These are phyloP conservation scores for Verbena officinalis DNA, from an alignment of 257 asterid species.

Conservation along the genomic window DNA sequence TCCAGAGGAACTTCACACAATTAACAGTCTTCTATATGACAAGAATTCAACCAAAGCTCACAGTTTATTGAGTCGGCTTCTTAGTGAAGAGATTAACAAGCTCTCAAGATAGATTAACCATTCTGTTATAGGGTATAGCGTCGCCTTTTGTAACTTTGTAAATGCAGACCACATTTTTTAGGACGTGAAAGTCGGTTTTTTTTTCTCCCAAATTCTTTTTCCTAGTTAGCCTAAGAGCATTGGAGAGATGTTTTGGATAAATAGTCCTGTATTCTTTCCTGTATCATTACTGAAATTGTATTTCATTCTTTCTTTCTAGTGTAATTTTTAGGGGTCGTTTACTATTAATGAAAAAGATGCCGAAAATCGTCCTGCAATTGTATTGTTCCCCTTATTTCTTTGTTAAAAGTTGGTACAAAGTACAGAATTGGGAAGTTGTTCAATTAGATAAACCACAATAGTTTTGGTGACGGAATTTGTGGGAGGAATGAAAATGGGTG, in stretches of 20 bases:
- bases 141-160: neutral
- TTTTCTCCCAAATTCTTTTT: constrained; percentile 8
- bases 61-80: constrained; percentile 45
- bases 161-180: neutral
- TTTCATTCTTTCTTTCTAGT: neutral
- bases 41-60: constrained; percentile 35
- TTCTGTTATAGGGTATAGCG: no score
- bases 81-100: constrained; percentile 50
- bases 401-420: no score
- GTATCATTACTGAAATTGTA: neutral
- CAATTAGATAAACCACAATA: no score
- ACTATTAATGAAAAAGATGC: neutral
- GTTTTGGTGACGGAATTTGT: no score
- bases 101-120: constrained; percentile 34
- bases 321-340: neutral
- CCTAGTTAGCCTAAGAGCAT: constrained; percentile 5
- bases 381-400: no score
- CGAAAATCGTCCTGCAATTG: no score
- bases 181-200: no score
- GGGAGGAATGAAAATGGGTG: no score
- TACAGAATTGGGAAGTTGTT: no score
- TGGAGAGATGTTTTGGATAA: neutral
- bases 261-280: neutral
- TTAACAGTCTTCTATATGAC: constrained; percentile 45
- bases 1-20: constrained; percentile 54